Evolutionary conservation across 345 rosid genomes (phyloP).

Genomic region (Eucalyptus leucophloia): DNA sequence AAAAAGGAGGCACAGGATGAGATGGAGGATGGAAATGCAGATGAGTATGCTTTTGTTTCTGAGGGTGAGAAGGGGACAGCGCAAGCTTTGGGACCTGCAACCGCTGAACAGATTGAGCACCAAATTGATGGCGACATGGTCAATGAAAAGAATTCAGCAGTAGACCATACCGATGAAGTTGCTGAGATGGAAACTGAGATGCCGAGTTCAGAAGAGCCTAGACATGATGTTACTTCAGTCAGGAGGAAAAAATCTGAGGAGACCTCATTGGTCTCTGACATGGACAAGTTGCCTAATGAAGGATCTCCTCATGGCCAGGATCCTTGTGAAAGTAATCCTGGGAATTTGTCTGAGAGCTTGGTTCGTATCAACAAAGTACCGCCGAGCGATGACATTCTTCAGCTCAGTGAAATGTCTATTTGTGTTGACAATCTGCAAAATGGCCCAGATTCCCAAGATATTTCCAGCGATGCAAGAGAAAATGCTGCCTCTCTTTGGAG

Average conservation of each 20-base stretch:
- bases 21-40: conserved; percentile 59
- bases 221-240: conserved; percentile 11
- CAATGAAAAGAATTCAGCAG: conserved; percentile 31
- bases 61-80: conserved; percentile 68
- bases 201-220: conserved; percentile 23
- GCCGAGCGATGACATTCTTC: conserved; percentile 21
- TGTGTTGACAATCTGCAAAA: conserved; percentile 22
- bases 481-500: conserved; percentile 60
- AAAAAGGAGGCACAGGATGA: conserved; percentile 35
- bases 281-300: conserved; percentile 16
- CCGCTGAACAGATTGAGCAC: conserved; percentile 63
- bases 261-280: conserved; percentile 21
- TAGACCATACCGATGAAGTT: conserved; percentile 22
- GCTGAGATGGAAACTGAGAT: conserved; percentile 59
- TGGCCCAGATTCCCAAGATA: conserved; percentile 25
- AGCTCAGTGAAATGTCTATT: conserved; percentile 31
- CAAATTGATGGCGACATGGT: conserved; percentile 25
- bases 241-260: conserved; percentile 23
- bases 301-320: conserved; percentile 9
- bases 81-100: conserved; percentile 86
- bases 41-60: conserved; percentile 67
- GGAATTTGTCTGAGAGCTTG: conserved; percentile 28
- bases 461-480: conserved; percentile 22
- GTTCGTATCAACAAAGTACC: conserved; percentile 39
- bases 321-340: conserved; percentile 14